phyloP scores from a whole-genome alignment of 1,139 yeast species.

The Debaryomyces fabryi region DNA sequence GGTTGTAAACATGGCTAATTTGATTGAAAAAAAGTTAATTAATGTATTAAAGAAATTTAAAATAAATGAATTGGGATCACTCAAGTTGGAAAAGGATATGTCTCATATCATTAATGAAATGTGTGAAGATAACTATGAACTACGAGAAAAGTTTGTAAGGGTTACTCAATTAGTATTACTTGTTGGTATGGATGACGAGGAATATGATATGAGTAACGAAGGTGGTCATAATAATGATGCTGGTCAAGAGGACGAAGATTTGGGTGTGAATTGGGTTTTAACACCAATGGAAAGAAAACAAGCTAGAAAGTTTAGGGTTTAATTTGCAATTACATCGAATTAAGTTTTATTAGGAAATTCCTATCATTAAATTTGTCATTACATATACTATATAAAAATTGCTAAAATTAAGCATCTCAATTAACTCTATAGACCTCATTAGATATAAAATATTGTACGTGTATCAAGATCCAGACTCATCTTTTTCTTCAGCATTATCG shows the following conservation, averaged over 20 bases:
- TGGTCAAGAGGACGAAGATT: constrained; percentile 42
- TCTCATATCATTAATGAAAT: constrained; percentile 68
- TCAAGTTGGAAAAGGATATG: constrained; percentile 81
- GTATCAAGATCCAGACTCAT: background rate
- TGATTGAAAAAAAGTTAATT: constrained; percentile 72
- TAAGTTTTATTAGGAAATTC: background rate
- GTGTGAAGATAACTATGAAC: constrained; percentile 64
- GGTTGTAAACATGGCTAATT: constrained; percentile 53
- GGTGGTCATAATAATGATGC: constrained; percentile 26
- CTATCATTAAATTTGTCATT: constrained; percentile 4
- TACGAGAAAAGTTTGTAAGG: constrained; percentile 76
- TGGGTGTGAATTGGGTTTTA: constrained; percentile 75
- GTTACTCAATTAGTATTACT: constrained; percentile 83
- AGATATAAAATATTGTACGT: background rate
- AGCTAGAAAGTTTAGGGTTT: constrained; percentile 52
- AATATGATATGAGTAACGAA: constrained; percentile 46
- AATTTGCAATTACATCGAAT: constrained; percentile 4
- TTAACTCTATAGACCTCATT: constrained; percentile 1
- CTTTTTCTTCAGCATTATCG: constrained; percentile 8
- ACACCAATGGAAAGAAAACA: constrained; percentile 73
- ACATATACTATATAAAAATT: background rate
- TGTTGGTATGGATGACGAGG: constrained; percentile 84
- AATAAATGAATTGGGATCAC: constrained; percentile 82
- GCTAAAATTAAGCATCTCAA: background rate
- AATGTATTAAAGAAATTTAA: constrained; percentile 55